Base-by-base conservation (phyloP, 2,329 filamentous ascomycete species). In the Arthroderma sp. region DNA sequence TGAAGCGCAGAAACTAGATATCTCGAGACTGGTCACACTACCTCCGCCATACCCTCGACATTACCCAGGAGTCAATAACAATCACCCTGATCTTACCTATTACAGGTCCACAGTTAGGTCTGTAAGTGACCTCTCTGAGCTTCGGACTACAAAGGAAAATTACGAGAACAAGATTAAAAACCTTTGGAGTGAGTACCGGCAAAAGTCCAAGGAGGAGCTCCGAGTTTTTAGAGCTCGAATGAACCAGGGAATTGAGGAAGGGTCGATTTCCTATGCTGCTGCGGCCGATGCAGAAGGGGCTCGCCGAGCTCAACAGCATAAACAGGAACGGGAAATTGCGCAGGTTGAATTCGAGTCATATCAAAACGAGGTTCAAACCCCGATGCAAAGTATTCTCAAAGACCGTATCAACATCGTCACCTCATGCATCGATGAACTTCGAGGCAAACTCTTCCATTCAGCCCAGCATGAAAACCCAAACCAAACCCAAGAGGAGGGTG, bases 41-140 rank as follows among this genome's bases (percentile, higher is more conserved):
- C 91, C 91, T 6, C 91, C 91, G 1, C 85, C 91, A 1, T 96
- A 94, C 60, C 91, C 91, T 1, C 81, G 89, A 5, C 89, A 96
- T 57, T 83, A 96, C 55, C 91, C 91, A 6, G 91, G 91, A 0
- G 85, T 96, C 10, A 95, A 94, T 61, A 98, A 96, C 58, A 93
- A 78, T 54, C 91, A 98, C 58, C 91, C 91, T 0, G 83, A 93
- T 51, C 73, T 98, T n/a, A 75, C 82, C 0, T 73, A 78, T 1
- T 88, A 85, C 39, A 80, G 91, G 41, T 78, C 73, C 3, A 74
- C 79, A 0, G 83, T 95, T 15, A 78, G 87, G 9, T 72, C 74
- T 1, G 66, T 94, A 36, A 83, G 80, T 43, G 80, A 91, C 53
- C 66, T 94, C 41, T 71, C 74, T 10, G 84, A 91, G 56, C 68